These are phyloP conservation scores for Helicostylum pulchrum DNA, from an alignment of 192 early-diverging fungal species.

Conservation along the genomic window DNA sequence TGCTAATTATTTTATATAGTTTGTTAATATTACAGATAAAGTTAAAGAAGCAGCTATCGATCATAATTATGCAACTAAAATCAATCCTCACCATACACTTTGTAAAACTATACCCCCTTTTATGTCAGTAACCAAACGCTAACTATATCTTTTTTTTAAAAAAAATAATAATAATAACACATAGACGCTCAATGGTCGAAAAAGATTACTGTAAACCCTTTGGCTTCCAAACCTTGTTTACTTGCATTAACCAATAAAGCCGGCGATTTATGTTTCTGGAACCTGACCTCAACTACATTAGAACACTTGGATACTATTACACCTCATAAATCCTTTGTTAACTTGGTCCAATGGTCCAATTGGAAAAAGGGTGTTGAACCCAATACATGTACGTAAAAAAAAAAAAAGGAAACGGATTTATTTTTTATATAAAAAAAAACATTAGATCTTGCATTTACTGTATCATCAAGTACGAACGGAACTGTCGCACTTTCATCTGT, in stretches of 20 bases:
- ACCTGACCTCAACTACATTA: background rate
- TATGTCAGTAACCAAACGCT: background rate
- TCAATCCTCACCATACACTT: background rate
- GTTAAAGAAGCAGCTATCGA: background rate
- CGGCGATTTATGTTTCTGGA: slow-evolving; percentile 3
- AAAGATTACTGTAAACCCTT: background rate
- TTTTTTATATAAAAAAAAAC: background rate
- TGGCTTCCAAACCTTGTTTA: background rate
- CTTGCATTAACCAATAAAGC: slow-evolving; percentile 5
- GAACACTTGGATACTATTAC: background rate
- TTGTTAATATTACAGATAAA: background rate
- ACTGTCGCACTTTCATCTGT: background rate
- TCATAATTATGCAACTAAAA: background rate
- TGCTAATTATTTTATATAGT: background rate
- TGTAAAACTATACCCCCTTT: background rate
- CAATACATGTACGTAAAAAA: background rate
- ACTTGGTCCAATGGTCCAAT: slow-evolving; percentile 10
- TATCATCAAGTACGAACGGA: slow-evolving; percentile 9
- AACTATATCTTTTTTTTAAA: background rate
- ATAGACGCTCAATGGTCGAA: slow-evolving; percentile 5
- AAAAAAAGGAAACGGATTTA: background rate
- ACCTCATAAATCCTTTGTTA: background rate
- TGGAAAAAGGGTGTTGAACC: slow-evolving; percentile 1
- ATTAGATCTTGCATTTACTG: slow-evolving; percentile 6
- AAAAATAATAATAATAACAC: too few species aligned